Percentiles rank a stretch among this genome's conserved stretches.
These are phyloP conservation scores for Grosmannia penicillata DNA, from an alignment of 2,329 filamentous ascomycete species.

Conservation along the genomic window DNA sequence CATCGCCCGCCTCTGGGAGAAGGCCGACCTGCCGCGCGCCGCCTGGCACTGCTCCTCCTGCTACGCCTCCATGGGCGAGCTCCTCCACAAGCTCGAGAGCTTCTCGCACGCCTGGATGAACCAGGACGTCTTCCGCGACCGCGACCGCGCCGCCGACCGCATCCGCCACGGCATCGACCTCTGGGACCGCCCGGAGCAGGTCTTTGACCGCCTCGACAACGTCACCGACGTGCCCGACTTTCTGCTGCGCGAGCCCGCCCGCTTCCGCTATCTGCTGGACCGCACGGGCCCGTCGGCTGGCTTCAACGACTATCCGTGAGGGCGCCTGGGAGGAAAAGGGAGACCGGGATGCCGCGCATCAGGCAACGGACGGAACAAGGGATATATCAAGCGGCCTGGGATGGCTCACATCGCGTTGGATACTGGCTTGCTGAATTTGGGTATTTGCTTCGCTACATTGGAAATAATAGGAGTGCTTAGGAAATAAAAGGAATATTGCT, in stretches of 20 bases:
- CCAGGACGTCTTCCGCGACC: conserved; percentile 29
- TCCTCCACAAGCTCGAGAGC: conserved; percentile 39
- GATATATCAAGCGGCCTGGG: too few species aligned
- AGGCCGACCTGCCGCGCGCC: conserved; percentile 30
- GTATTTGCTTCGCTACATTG: too few species aligned
- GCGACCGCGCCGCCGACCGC: conserved; percentile 30
- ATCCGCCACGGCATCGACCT: conserved; percentile 38
- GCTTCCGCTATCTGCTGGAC: conserved; percentile 29
- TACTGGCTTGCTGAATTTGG: too few species aligned
- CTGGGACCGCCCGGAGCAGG: conserved; percentile 33
- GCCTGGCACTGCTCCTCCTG: conserved; percentile 50
- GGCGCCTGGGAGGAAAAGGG: too few species aligned
- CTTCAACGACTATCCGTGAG: conserved; percentile 27
- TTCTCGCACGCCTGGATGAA: conserved; percentile 43
- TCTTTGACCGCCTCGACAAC: conserved; percentile 30
- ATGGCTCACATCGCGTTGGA: too few species aligned
- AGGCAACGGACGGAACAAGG: too few species aligned
- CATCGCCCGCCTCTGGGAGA: conserved; percentile 17
- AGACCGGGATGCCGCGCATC: too few species aligned
- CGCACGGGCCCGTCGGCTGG: conserved; percentile 31
- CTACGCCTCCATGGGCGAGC: conserved; percentile 38
- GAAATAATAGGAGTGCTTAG: too few species aligned
- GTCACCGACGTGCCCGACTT: conserved; percentile 39
- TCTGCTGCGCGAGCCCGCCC: conserved; percentile 22
- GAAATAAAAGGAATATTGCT: too few species aligned